Conservation (phyloP, 352 stramenopile species). For the Globisporangium abappressorium region DNA sequence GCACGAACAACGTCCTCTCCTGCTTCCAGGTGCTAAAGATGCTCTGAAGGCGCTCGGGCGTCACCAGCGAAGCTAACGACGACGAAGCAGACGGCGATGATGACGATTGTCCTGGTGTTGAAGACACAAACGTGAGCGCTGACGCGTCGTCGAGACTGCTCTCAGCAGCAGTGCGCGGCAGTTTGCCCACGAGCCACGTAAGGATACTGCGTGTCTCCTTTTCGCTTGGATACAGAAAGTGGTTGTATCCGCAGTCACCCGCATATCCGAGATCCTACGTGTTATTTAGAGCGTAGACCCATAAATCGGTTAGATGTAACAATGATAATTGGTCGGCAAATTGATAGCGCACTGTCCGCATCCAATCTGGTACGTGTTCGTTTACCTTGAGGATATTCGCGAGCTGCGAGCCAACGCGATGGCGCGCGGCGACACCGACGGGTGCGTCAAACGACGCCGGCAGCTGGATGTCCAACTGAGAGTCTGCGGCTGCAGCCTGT, state of each 20-base stretch:
- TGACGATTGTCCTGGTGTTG: conserved; percentile 4
- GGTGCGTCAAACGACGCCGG: conserved; percentile 23
- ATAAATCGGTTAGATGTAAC: background rate
- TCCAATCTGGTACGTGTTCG: background rate
- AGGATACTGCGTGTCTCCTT: conserved; percentile 78
- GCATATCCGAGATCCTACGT: conserved; percentile 70
- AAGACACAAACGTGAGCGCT: background rate
- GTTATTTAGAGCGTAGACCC: background rate
- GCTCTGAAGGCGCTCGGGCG: conserved; percentile 2
- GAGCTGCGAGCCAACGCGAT: conserved; percentile 72
- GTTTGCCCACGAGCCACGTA: conserved; percentile 76
- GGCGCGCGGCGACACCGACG: conserved; percentile 60
- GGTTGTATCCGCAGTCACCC: conserved; percentile 86
- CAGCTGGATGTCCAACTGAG: conserved; percentile 27
- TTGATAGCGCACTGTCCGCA: background rate
- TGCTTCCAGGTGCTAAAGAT: conserved; percentile 57
- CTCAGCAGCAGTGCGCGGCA: conserved; percentile 37
- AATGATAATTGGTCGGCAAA: background rate
- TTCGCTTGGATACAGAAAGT: conserved; percentile 87
- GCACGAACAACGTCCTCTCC: conserved; percentile 40
- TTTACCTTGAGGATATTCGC: conserved; percentile 72
- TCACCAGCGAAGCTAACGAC: background rate
- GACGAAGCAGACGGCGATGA: background rate
- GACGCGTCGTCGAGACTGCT: conserved; percentile 16
- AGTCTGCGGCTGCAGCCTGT: conserved; percentile 23